Conservation (phyloP, 106 monocot species). For the Posidonia australis region DNA sequence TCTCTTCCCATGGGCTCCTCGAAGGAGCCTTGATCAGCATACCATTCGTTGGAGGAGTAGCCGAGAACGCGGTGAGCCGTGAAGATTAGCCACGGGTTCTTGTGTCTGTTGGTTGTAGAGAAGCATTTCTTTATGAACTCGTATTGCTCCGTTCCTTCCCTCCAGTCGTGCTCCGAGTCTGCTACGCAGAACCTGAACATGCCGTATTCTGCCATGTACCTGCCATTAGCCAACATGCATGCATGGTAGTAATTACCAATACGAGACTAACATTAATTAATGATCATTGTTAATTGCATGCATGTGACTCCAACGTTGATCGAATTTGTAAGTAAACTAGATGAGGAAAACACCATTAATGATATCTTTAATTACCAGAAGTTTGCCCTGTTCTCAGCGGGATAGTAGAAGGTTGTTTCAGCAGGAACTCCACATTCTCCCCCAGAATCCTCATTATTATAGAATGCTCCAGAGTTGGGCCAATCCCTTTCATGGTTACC, state of each 20-base stretch:
- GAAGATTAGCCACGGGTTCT: constrained; percentile 11
- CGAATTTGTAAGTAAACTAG: too few species aligned
- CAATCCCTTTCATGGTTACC: constrained; percentile 14
- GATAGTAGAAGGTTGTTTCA: constrained; percentile 2
- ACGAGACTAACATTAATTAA: too few species aligned
- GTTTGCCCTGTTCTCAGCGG: constrained; percentile 8
- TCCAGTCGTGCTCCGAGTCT: constrained; percentile 15
- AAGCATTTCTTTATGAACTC: constrained; percentile 8
- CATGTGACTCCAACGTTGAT: too few species aligned
- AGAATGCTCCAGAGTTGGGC: constrained; percentile 7
- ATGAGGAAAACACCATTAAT: too few species aligned
- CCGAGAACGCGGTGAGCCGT: constrained; percentile 13
- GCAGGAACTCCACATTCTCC: constrained; percentile 15
- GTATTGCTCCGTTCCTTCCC: constrained; percentile 14
- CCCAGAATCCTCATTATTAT: constrained; percentile 6
- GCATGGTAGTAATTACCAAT: too few species aligned
- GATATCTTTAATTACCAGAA: constrained; percentile 13
- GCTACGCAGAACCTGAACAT: constrained; percentile 16
- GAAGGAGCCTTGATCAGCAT: constrained; percentile 5
- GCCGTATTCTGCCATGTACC: constrained; percentile 6
- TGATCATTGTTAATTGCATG: too few species aligned
- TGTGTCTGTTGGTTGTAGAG: constrained; percentile 6
- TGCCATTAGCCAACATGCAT: too few species aligned
- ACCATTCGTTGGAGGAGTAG: constrained; percentile 8
- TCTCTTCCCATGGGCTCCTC: constrained; percentile 15